Percentiles rank a stretch among this genome's conserved stretches.
Evolutionary conservation across 2,329 filamentous ascomycete genomes (phyloP).

Genomic region (Bipolaris gigantea): DNA sequence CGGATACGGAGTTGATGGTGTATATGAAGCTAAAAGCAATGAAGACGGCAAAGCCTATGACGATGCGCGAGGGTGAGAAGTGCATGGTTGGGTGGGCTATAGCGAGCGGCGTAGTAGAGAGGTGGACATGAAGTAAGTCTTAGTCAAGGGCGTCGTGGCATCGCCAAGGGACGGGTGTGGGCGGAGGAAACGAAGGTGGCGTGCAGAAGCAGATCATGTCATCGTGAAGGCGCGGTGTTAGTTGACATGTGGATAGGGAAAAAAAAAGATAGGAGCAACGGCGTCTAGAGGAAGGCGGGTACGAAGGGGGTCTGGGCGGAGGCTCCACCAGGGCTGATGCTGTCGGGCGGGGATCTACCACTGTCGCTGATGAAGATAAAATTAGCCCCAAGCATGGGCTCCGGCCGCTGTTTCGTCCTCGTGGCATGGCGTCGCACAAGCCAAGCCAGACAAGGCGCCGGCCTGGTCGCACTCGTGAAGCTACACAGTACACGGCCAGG

Average conservation of each 20-base stretch:
- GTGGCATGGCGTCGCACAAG: constrained; percentile 1
- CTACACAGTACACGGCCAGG: too few species aligned
- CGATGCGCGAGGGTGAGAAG: constrained; percentile 24
- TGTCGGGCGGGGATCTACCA: constrained; percentile 7
- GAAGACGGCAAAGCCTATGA: constrained; percentile 22
- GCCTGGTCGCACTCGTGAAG: too few species aligned
- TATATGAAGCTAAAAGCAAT: constrained; percentile 25
- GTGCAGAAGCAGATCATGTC: constrained; percentile 11
- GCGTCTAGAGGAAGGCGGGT: constrained; percentile 4
- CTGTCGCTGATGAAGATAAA: constrained; percentile 12
- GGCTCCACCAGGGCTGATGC: constrained; percentile 11
- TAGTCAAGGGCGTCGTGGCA: constrained; percentile 13
- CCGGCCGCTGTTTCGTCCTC: background rate
- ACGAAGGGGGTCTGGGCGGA: constrained; percentile 8
- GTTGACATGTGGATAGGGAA: background rate
- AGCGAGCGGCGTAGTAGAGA: background rate
- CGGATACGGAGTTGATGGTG: constrained; percentile 29
- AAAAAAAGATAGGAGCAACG: constrained; percentile 15
- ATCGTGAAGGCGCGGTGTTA: constrained; percentile 6
- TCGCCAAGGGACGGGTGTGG: constrained; percentile 6
- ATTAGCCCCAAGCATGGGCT: constrained; percentile 12
- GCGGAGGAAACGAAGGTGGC: background rate
- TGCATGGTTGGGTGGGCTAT: constrained; percentile 18
- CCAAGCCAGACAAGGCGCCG: background rate
- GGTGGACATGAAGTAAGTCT: background rate